Evolutionary conservation across 2,329 filamentous ascomycete species (phyloP), one percentile per base, ranked within the genome.

Genomic region (Clonostachys rosea): DNA sequence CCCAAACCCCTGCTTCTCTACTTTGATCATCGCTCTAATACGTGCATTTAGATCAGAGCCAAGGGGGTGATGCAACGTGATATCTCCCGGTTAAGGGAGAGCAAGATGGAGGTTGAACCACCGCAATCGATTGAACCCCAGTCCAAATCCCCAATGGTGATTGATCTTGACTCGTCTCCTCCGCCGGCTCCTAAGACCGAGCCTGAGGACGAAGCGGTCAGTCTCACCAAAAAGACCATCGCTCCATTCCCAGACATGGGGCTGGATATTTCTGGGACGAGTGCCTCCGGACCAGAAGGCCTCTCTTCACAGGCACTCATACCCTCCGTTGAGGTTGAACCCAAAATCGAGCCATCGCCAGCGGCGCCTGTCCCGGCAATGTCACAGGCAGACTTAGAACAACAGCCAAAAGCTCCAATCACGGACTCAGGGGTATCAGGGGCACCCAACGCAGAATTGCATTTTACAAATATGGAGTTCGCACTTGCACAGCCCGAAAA

Each of bases 231-330:
- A 34, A 73, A 70, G 54, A 67, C 74, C 13, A 67, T 77, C 44
- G 79, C 79, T 14, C 73, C 79, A 0, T 74, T 81, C 51, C 74
- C 78, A 3, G 75, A 81, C 52, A 81, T 81, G 75, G 76, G 75
- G 30, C 69, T 78, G 61, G 73, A 65, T 30, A 68, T 68, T 14
- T 36, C 44, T 13, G 40, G 40, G 11, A 37, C 13, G 20, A 5
- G 35, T 37, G 24, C 37, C 18, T 33, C 45, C 20, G 34, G 40
- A 10, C 24, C 24, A 30, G 24, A 30, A 30, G 24, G 24, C 24
- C 24, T 30, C 24, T 30, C 24, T 30, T 30, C 24, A 30, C 24
- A 30, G 3, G 24, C 24, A 30, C 24, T 10, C 4, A 30, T 30
- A 30, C 24, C 24, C 24, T 30, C 24, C 9, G 24, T 30, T 10